Evolutionary conservation across 179 eudicot species (phyloP).

Genomic region (Patellifolia procumbens): DNA sequence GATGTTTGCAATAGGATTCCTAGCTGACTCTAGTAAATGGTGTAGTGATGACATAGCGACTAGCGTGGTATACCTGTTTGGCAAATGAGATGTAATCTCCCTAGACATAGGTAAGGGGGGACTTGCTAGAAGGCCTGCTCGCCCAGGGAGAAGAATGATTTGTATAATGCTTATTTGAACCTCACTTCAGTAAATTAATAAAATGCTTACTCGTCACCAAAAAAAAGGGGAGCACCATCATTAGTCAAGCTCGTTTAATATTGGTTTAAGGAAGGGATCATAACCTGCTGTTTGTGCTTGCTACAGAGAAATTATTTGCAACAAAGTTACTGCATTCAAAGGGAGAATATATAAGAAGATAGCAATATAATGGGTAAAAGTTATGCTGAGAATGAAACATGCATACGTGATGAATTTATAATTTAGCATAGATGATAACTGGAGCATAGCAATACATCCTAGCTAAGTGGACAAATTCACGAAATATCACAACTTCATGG

Average conservation of each 20-base stretch:
- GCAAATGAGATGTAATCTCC: too few species aligned
- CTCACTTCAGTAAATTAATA: too few species aligned
- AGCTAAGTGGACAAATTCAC: neutral
- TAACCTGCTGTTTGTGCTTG: slow-evolving; percentile 44
- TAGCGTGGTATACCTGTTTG: too few species aligned
- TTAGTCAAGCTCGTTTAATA: neutral
- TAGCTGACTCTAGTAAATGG: too few species aligned
- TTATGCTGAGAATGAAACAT: neutral
- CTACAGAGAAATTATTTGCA: slow-evolving; percentile 66
- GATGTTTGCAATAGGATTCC: too few species aligned
- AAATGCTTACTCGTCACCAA: too few species aligned
- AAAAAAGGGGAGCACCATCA: too few species aligned
- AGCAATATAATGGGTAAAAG: neutral
- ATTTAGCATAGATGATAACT: neutral
- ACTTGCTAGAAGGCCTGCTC: too few species aligned
- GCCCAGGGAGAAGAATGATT: too few species aligned
- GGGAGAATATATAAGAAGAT: neutral
- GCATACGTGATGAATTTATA: neutral
- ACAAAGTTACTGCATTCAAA: slow-evolving; percentile 65
- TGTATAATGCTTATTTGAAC: too few species aligned
- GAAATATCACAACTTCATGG: neutral
- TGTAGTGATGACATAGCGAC: too few species aligned
- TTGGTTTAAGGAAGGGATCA: neutral
- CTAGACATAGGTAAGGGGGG: too few species aligned
- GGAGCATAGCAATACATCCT: neutral